phyloP scores from a whole-genome alignment of 495 filamentous ascomycete genomes.

The Haplographium delicatum region DNA sequence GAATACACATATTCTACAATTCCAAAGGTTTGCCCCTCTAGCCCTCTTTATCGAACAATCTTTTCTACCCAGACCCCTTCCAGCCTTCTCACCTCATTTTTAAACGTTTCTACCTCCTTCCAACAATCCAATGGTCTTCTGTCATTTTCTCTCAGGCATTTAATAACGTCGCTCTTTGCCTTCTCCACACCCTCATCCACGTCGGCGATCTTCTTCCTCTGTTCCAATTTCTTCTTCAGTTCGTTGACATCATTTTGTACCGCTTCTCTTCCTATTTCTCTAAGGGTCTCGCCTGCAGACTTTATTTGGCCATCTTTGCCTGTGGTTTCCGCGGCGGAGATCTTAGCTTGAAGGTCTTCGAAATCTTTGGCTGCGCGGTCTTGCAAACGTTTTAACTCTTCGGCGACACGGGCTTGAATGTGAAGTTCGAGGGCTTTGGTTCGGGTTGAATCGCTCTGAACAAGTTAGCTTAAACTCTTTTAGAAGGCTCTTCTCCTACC shows the following conservation, averaged over 20 bases:
- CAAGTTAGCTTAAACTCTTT: background rate
- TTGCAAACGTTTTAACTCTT: conserved; percentile 75
- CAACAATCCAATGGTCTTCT: conserved; percentile 91
- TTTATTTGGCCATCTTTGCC: conserved; percentile 21
- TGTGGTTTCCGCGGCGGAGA: conserved; percentile 37
- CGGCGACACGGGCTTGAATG: conserved; percentile 79
- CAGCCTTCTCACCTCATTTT: conserved; percentile 74
- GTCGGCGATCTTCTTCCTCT: conserved; percentile 63
- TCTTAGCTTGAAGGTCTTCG: conserved; percentile 57
- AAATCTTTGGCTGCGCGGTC: conserved; percentile 51
- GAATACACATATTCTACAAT: conserved; percentile 24
- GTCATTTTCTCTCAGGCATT: conserved; percentile 81
- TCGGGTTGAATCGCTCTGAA: conserved; percentile 80
- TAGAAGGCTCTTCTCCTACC: conserved; percentile 47
- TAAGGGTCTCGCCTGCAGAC: conserved; percentile 32
- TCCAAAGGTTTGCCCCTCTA: too few relatives aligned
- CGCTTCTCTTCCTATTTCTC: conserved; percentile 44
- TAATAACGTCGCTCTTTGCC: conserved; percentile 72
- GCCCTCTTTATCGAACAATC: conserved; percentile 54
- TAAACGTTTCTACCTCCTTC: conserved; percentile 88
- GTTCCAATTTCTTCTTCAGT: conserved; percentile 68
- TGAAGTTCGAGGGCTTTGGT: conserved; percentile 77
- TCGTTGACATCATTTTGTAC: conserved; percentile 65
- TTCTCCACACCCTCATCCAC: conserved; percentile 60
- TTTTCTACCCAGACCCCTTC: conserved; percentile 85